Conservation (phyloP, 1,139 yeast species). For the Yamadazyma kanchanaburiensis region DNA sequence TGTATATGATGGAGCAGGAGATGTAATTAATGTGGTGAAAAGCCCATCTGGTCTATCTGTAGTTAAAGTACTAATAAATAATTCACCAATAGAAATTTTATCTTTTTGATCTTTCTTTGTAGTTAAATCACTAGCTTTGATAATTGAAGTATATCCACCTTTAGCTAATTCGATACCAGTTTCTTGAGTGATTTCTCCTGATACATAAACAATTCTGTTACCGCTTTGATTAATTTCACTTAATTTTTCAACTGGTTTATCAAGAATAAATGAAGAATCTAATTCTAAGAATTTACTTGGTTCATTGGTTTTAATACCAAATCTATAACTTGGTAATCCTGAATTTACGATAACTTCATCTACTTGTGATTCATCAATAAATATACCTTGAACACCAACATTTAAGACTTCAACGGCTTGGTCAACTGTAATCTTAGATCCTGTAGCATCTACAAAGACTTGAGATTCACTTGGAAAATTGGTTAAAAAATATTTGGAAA, state of each 20-base stretch:
- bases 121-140: constrained; percentile 41
- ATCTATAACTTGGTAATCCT: constrained; percentile 62
- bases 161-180: constrained; percentile 28
- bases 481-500: constrained; percentile 33
- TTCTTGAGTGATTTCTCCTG: constrained; percentile 19
- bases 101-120: constrained; percentile 21
- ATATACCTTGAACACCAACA: constrained; percentile 57
- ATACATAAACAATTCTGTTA: constrained; percentile 39
- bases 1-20: constrained; percentile 45
- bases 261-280: constrained; percentile 22
- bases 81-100: constrained; percentile 46
- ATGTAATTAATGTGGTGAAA: constrained; percentile 80
- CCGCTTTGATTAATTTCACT: constrained; percentile 31
- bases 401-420: constrained; percentile 57
- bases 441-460: constrained; percentile 33
- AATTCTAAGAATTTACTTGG: constrained; percentile 10
- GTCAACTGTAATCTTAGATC: constrained; percentile 27
- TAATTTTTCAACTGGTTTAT: constrained; percentile 14
- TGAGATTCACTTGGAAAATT: constrained; percentile 31
- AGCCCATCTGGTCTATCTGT: constrained; percentile 89
- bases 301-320: constrained; percentile 35
- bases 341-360: constrained; percentile 35
- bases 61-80: constrained; percentile 53
- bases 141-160: constrained; percentile 46
- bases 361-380: constrained; percentile 34